These are phyloP conservation scores for Penicillium sp. DNA, from an alignment of 2,329 filamentous ascomycete genomes.

Conservation along the genomic window DNA sequence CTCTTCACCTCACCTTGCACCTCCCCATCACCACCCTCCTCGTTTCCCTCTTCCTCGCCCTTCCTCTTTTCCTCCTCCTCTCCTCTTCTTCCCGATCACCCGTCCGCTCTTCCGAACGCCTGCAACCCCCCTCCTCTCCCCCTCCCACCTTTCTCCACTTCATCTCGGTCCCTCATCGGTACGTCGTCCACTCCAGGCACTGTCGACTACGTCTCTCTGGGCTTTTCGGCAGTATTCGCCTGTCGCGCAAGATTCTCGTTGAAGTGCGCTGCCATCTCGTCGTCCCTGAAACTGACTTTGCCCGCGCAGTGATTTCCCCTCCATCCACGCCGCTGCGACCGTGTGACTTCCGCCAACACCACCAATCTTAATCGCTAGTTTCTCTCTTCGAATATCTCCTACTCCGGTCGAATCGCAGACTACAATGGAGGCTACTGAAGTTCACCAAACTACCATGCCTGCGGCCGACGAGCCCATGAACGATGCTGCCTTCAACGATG, in stretches of 20 bases:
- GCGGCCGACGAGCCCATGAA: slow-evolving; percentile 61
- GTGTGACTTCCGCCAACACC: slow-evolving; percentile 12
- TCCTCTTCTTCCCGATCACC: slow-evolving; percentile 10
- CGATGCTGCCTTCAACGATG: slow-evolving; percentile 61
- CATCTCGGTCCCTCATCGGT: slow-evolving; percentile 22
- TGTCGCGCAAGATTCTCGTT: neutral
- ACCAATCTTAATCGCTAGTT: slow-evolving; percentile 20
- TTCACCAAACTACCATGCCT: slow-evolving; percentile 55
- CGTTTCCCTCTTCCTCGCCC: slow-evolving; percentile 22
- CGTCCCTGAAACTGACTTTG: slow-evolving; percentile 12
- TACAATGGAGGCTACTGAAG: slow-evolving; percentile 62
- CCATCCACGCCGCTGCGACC: slow-evolving; percentile 16
- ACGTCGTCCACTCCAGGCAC: slow-evolving; percentile 9
- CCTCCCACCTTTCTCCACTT: slow-evolving; percentile 26
- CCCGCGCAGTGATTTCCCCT: slow-evolving; percentile 9
- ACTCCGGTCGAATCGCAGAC: slow-evolving; percentile 9
- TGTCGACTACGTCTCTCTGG: slow-evolving; percentile 1
- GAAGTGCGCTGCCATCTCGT: slow-evolving; percentile 9
- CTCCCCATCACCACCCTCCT: slow-evolving; percentile 10
- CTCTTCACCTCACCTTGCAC: slow-evolving; percentile 11
- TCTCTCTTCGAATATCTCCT: slow-evolving; percentile 17
- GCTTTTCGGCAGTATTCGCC: neutral
- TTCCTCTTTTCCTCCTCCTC: slow-evolving; percentile 17
- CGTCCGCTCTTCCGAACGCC: slow-evolving; percentile 8
- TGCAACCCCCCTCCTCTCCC: slow-evolving; percentile 22